Evolutionary conservation across 202 grass and related monocot species (phyloP).

Genomic region (Setaria italica): DNA sequence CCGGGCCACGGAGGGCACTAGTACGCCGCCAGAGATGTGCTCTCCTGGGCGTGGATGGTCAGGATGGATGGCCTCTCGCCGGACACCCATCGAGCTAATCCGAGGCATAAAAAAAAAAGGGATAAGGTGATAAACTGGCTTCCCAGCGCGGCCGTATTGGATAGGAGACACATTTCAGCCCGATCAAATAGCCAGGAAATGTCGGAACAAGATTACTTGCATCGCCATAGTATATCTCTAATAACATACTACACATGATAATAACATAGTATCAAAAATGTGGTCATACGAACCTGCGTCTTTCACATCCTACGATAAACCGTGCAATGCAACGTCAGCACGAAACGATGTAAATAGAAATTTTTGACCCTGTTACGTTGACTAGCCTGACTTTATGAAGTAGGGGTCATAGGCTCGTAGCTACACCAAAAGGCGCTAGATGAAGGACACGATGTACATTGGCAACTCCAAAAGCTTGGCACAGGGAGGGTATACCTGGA

Average conservation of each 20-base stretch:
- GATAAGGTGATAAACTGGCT: too few relatives aligned
- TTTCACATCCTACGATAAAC: conserved; percentile 41
- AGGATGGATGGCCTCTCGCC: too few relatives aligned
- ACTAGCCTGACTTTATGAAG: conserved; percentile 19
- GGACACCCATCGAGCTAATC: too few relatives aligned
- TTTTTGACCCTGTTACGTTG: not conserved
- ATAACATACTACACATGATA: conserved; percentile 21
- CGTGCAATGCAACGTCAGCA: conserved; percentile 12
- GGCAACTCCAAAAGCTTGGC: conserved; percentile 11
- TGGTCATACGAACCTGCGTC: conserved; percentile 33
- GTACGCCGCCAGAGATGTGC: too few relatives aligned
- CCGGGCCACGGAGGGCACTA: too few relatives aligned
- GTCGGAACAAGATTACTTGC: conserved; percentile 1
- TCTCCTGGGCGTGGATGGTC: too few relatives aligned
- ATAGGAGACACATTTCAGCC: not conserved
- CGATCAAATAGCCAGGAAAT: not conserved
- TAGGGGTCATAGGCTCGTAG: not conserved
- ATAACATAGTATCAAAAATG: conserved; percentile 51
- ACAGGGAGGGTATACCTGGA: not conserved
- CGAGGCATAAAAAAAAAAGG: too few relatives aligned
- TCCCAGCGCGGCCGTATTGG: too few relatives aligned
- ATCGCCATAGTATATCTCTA: not conserved
- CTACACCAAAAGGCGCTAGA: conserved; percentile 25
- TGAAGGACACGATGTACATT: conserved; percentile 35
- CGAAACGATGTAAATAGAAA: not conserved